Evolutionary conservation across 179 eudicot genomes (phyloP).

Genomic region (Amaranthus tricolor): DNA sequence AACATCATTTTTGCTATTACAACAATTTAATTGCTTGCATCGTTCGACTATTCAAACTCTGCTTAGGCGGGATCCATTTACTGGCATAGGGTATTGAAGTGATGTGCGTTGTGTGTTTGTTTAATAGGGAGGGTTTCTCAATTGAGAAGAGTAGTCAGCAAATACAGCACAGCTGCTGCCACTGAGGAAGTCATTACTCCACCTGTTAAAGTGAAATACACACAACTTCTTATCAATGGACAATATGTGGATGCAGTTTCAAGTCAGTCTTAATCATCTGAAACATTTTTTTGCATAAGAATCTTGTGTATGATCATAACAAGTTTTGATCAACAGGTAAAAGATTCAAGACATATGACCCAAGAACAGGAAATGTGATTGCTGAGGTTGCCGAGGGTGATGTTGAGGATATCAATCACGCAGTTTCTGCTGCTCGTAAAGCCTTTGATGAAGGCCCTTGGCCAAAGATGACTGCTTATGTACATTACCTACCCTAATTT

Average conservation of each 20-base stretch:
- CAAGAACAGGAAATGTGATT: constrained; percentile 47
- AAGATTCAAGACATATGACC: constrained; percentile 40
- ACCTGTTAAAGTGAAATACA: constrained; percentile 41
- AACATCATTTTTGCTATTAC: too few species aligned
- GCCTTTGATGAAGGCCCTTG: constrained; percentile 58
- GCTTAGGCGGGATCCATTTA: not conserved
- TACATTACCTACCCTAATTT: constrained; percentile 12
- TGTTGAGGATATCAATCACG: constrained; percentile 47
- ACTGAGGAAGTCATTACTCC: constrained; percentile 52
- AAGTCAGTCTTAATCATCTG: constrained; percentile 28
- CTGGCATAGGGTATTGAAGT: not conserved
- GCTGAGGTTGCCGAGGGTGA: constrained; percentile 50
- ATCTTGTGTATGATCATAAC: too few species aligned
- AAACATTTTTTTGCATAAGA: not conserved
- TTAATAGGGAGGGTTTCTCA: constrained; percentile 19
- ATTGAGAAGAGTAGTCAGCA: constrained; percentile 22
- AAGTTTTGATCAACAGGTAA: constrained; percentile 24
- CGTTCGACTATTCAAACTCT: too few species aligned
- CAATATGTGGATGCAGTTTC: constrained; percentile 63
- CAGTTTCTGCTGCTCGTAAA: constrained; percentile 50
- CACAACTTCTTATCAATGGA: constrained; percentile 63
- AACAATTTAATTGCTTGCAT: too few species aligned
- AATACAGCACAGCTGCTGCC: constrained; percentile 50
- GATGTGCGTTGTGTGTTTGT: constrained; percentile 7
- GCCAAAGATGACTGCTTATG: constrained; percentile 58